Conservation (phyloP, 164 flowering plant species). For the Vitis riparia region DNA sequence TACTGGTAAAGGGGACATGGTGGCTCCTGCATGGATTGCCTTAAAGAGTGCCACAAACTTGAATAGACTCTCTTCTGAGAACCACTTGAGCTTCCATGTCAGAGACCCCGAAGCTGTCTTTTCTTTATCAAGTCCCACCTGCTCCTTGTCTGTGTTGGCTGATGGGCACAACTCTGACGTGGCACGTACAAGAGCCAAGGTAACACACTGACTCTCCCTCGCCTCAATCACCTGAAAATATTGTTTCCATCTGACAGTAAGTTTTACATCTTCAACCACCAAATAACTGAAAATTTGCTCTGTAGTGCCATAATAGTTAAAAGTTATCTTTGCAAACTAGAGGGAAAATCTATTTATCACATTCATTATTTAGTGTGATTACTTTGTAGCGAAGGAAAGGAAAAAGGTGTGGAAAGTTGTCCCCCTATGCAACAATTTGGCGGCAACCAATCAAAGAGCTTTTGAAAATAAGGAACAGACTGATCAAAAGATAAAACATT, state of each 20-base stretch:
- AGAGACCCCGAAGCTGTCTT: constrained; percentile 15
- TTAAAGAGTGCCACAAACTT: constrained; percentile 62
- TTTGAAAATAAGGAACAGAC: too few relatives aligned
- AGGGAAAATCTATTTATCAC: too few relatives aligned
- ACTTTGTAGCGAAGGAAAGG: too few relatives aligned
- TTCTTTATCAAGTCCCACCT: neutral
- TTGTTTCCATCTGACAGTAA: neutral
- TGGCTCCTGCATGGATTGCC: constrained; percentile 50
- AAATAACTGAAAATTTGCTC: too few relatives aligned
- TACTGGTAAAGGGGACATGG: constrained; percentile 37
- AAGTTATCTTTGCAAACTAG: too few relatives aligned
- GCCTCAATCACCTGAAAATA: constrained; percentile 58
- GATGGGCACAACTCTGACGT: constrained; percentile 10
- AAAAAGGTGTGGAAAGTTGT: too few relatives aligned
- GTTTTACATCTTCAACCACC: too few relatives aligned
- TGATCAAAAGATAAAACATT: too few relatives aligned
- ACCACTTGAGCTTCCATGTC: constrained; percentile 70
- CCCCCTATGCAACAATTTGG: too few relatives aligned
- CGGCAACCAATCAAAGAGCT: too few relatives aligned
- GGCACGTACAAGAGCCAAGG: constrained; percentile 36
- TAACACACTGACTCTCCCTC: constrained; percentile 36
- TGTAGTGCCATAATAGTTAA: too few relatives aligned
- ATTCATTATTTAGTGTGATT: too few relatives aligned
- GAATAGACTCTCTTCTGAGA: constrained; percentile 48
- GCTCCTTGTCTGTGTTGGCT: neutral